phyloP scores from a whole-genome alignment of 2,329 filamentous ascomycete species.

The Trichoderma oligosporum region DNA sequence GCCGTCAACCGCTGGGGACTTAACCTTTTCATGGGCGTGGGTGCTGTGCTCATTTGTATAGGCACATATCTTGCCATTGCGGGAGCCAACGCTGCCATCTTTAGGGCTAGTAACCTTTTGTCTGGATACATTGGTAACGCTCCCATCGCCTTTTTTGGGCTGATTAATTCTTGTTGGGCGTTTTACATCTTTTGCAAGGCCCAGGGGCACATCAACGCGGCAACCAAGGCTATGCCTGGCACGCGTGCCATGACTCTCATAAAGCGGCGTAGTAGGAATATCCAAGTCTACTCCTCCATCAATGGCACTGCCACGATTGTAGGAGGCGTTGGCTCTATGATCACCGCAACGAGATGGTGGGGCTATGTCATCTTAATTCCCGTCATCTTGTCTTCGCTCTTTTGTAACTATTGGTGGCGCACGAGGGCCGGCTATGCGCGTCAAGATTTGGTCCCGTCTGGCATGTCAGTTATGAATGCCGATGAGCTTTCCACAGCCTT shows the following conservation, averaged over 20 bases:
- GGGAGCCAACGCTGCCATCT: slow-evolving; percentile 43
- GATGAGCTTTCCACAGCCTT: slow-evolving; percentile 22
- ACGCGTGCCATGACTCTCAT: slow-evolving; percentile 31
- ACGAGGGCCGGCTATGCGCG: slow-evolving; percentile 42
- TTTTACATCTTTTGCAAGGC: slow-evolving; percentile 41
- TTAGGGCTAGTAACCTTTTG: slow-evolving; percentile 47
- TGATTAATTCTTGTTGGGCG: slow-evolving; percentile 49
- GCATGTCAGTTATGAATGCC: not conserved
- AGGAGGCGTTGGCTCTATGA: slow-evolving; percentile 47
- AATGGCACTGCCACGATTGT: slow-evolving; percentile 46
- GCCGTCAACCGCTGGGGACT: slow-evolving; percentile 48
- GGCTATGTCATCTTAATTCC: slow-evolving; percentile 50
- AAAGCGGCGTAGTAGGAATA: slow-evolving; percentile 35
- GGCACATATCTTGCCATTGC: slow-evolving; percentile 54
- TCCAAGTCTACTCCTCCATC: slow-evolving; percentile 43
- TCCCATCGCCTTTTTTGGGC: slow-evolving; percentile 46
- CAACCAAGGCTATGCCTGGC: slow-evolving; percentile 26
- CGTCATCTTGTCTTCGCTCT: slow-evolving; percentile 44
- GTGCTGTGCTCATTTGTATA: slow-evolving; percentile 46
- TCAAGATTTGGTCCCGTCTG: slow-evolving; percentile 2
- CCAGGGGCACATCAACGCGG: slow-evolving; percentile 34
- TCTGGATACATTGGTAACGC: slow-evolving; percentile 55
- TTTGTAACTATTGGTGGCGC: slow-evolving; percentile 49
- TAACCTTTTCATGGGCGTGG: slow-evolving; percentile 48
- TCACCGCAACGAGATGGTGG: slow-evolving; percentile 50